Conservation (phyloP, 2,329 filamentous ascomycete genomes). For the Colletotrichum musicola region DNA sequence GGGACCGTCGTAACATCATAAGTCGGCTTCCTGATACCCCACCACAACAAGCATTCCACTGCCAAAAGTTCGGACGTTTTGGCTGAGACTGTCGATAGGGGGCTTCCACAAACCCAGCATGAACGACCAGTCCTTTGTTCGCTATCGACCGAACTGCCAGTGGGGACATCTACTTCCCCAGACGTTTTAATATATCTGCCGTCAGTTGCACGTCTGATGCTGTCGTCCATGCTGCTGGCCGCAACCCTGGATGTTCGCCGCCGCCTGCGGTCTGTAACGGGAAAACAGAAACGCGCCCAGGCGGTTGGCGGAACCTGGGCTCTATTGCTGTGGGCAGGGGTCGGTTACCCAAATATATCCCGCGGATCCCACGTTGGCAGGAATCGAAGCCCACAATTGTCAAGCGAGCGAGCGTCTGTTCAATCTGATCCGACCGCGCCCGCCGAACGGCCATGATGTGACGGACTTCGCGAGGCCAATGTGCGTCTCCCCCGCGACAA, state of each 20-base stretch:
- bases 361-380: conserved; percentile 4
- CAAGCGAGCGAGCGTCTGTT: conserved; percentile 7
- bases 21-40: neutral
- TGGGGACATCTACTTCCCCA: neutral
- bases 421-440: conserved; percentile 17
- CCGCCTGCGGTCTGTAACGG: conserved; percentile 13
- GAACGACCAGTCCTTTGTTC: conserved; percentile 17
- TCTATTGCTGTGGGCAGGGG: conserved; percentile 3
- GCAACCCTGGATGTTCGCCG: neutral
- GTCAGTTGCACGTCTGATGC: conserved; percentile 4
- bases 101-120: conserved; percentile 22
- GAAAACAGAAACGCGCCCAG: conserved; percentile 17
- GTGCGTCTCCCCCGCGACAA: conserved; percentile 22
- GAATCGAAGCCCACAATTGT: conserved; percentile 18
- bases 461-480: neutral
- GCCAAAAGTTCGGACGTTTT: conserved; percentile 25
- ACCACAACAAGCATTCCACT: conserved; percentile 13
- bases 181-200: conserved; percentile 28
- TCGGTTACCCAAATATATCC: conserved; percentile 11
- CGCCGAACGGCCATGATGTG: conserved; percentile 4
- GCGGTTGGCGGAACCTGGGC: conserved; percentile 9
- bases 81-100: conserved; percentile 12
- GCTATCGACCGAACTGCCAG: neutral
- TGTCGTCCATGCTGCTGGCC: neutral
- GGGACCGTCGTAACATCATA: neutral